phyloP scores from a whole-genome alignment of 2,329 filamentous ascomycete genomes.

The Stachybotrys echinatus region DNA sequence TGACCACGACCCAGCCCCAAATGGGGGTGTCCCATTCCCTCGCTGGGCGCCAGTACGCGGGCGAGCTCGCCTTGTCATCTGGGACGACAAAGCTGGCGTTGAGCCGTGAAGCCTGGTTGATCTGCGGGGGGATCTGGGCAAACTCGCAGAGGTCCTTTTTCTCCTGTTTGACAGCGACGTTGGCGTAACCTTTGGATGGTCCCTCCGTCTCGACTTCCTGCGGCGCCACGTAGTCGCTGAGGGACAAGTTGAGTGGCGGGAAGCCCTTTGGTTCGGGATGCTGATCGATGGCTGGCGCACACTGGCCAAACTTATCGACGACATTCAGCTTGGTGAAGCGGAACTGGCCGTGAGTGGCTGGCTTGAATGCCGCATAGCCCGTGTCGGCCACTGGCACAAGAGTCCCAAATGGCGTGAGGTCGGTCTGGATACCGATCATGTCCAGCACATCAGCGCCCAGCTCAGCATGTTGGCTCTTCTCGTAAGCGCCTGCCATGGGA shows the following conservation, averaged over 20 bases:
- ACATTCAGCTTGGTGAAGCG: constrained; percentile 2
- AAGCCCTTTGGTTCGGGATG: constrained; percentile 6
- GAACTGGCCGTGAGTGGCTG: constrained; percentile 3
- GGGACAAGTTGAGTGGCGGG: constrained; percentile 2
- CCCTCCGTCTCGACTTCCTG: background rate
- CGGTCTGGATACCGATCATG: background rate
- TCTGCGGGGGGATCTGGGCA: constrained; percentile 32
- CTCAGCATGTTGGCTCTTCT: background rate
- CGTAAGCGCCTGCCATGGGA: background rate
- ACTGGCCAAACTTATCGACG: constrained; percentile 5
- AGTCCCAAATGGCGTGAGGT: background rate
- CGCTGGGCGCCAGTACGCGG: constrained; percentile 5
- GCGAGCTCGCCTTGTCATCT: background rate
- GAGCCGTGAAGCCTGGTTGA: constrained; percentile 32
- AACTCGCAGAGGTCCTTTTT: constrained; percentile 24
- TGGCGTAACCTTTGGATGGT: background rate
- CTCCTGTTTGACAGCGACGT: no score
- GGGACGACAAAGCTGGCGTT: constrained; percentile 26
- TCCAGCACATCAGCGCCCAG: background rate
- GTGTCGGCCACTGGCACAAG: background rate
- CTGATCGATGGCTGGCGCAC: constrained; percentile 20
- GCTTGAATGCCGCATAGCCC: background rate
- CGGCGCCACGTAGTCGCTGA: constrained; percentile 25
- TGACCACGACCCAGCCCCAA: constrained; percentile 36
- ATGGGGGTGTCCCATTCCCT: constrained; percentile 34